phyloP scores from a whole-genome alignment of 148 eudicot genomes.

The Rhododendron griersonianum region DNA sequence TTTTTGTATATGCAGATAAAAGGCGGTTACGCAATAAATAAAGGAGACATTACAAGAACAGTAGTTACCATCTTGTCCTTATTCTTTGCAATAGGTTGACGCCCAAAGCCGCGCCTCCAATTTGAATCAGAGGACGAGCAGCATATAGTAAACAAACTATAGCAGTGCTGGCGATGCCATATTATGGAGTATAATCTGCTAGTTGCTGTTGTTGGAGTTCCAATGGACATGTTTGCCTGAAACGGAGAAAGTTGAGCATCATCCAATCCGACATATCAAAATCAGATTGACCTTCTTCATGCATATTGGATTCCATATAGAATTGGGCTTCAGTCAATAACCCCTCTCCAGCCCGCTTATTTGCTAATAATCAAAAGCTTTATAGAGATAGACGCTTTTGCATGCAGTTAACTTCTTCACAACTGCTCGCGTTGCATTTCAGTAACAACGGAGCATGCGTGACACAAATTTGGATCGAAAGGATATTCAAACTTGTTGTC shows the following conservation, averaged over 20 bases:
- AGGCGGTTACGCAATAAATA: not conserved
- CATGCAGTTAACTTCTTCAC: not conserved
- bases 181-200: not conserved
- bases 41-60: not conserved
- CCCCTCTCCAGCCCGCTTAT: not conserved
- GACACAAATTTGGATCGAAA: not conserved
- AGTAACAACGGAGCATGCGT: not conserved
- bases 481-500: not conserved
- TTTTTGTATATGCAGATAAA: not conserved
- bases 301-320: not conserved
- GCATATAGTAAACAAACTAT: not conserved
- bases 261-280: not conserved
- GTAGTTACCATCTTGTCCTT: not conserved
- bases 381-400: not conserved
- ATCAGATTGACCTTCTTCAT: not conserved
- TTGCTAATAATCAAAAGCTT: not conserved
- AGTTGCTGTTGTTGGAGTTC: not conserved
- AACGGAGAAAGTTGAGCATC: not conserved
- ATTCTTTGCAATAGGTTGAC: not conserved
- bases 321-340: not conserved
- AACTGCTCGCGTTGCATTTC: not conserved
- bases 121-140: constrained; percentile 22
- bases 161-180: not conserved
- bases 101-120: constrained; percentile 19
- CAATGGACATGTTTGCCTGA: not conserved